phyloP scores from a whole-genome alignment of 2,329 filamentous ascomycete species.

The Fragosphaeria purpurea region DNA sequence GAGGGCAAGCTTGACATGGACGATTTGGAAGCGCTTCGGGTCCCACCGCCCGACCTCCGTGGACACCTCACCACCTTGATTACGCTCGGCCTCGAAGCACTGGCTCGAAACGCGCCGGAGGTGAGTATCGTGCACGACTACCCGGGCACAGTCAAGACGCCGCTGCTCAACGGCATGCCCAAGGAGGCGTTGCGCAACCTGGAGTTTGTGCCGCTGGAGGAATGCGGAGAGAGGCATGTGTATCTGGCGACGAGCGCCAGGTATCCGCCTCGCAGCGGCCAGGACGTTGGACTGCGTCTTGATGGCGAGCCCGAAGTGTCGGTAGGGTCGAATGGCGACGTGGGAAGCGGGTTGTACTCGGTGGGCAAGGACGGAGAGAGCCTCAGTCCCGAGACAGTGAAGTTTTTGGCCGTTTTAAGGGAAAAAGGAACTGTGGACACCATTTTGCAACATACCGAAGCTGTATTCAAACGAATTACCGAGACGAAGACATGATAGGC shows the following conservation, averaged over 20 bases:
- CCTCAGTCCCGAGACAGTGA: constrained; percentile 15
- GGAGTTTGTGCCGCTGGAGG: constrained; percentile 14
- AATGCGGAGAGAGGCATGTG: constrained; percentile 27
- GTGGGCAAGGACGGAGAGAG: constrained; percentile 18
- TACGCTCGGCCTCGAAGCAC: constrained; percentile 36
- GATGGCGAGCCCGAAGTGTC: constrained; percentile 17
- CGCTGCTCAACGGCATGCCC: constrained; percentile 9
- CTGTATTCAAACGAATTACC: constrained; percentile 16
- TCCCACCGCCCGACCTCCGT: constrained; percentile 28
- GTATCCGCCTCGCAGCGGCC: constrained; percentile 18
- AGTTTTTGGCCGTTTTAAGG: constrained; percentile 19
- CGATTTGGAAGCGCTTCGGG: constrained; percentile 24
- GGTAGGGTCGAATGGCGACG: constrained; percentile 20
- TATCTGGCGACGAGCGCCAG: constrained; percentile 26
- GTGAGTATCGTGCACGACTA: constrained; percentile 30
- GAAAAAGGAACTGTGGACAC: constrained; percentile 21
- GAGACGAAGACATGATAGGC: not conserved
- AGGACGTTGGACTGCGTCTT: constrained; percentile 11
- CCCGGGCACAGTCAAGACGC: constrained; percentile 25
- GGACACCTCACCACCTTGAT: constrained; percentile 39
- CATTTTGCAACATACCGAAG: constrained; percentile 18
- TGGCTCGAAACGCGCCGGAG: constrained; percentile 34
- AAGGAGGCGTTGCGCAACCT: not conserved
- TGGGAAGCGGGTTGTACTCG: constrained; percentile 28
- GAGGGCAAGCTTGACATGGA: constrained; percentile 27